These are phyloP conservation scores for Saccharomyces hybrid DNA, from an alignment of 1,139 yeast species.

Conservation along the genomic window DNA sequence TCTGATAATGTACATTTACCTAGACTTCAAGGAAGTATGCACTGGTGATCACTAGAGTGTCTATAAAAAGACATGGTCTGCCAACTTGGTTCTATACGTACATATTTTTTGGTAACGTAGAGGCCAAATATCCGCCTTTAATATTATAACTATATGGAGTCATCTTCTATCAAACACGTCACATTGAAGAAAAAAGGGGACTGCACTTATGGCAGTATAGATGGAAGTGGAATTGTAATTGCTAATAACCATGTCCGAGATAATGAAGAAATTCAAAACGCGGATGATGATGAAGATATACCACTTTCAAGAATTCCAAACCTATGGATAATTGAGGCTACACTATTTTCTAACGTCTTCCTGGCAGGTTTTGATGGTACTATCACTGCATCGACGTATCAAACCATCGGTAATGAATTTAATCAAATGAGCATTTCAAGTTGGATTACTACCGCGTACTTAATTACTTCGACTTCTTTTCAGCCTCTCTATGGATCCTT, in stretches of 20 bases:
- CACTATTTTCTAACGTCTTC: conserved; percentile 32
- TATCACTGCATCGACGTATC: conserved; percentile 47
- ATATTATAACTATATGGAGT: not conserved
- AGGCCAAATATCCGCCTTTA: too few species aligned
- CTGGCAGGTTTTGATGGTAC: conserved; percentile 52
- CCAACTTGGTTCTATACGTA: too few species aligned
- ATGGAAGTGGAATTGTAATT: not conserved
- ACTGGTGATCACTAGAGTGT: too few species aligned
- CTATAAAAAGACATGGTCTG: not conserved
- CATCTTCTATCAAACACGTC: not conserved
- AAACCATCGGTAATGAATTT: conserved; percentile 50
- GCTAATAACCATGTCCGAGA: not conserved
- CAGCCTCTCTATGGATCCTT: conserved; percentile 75
- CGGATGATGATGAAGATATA: conserved; percentile 6
- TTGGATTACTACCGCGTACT: conserved; percentile 54
- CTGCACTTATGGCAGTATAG: not conserved
- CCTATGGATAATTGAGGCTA: conserved; percentile 13
- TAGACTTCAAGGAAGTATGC: too few species aligned
- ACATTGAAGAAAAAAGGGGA: not conserved
- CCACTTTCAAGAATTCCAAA: conserved; percentile 9
- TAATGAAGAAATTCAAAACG: not conserved
- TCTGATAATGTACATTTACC: too few species aligned
- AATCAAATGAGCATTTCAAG: conserved; percentile 44
- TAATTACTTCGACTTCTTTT: conserved; percentile 49
- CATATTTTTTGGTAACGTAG: too few species aligned